Base-by-base conservation (phyloP, 257 asterid species). In the Salvia hispanica region DNA sequence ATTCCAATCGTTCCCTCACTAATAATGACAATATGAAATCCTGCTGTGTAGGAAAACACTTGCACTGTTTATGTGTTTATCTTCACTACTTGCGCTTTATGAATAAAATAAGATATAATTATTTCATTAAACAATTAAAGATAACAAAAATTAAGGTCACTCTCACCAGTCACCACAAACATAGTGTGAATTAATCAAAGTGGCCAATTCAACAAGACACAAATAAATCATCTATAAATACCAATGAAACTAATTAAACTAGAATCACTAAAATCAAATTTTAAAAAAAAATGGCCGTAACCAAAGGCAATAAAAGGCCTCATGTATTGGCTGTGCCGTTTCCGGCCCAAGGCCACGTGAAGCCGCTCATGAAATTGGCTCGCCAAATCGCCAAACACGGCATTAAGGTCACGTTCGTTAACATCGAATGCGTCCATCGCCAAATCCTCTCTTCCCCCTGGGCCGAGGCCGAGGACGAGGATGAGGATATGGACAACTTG, bases 291-390 rank as follows among this genome's bases (percentile, higher is more conserved):
- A 60, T 62, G 72, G 74, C 25, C 13, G 36, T 57, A 14, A 14
- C 18, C 2, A 43, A 66, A 46, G 37, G 14, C 67, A 66, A 64
- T 25, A 1, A 25, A 70, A 72, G 47, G 37, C 73, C 77, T 47
- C 81, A 80, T 44, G 80, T 78, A 9, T 6, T 85, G 43, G 88
- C 60, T 0, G 86, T 82, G 8, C 82, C 91, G 11, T 70, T 52
- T 69, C 91, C 86, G 2, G 82, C 73, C 31, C 91, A 82, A 66
- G 91, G 88, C 40, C 88, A 85, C 15, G 85, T 85, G 9, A 76
- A 50, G 70, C 86, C 91, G 6, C 80, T 85, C 74, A 46, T 82
- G 80, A 83, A 83, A 37, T 60, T 85, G 13, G 75, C 72, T 0
- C 74, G 59, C 34, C 61, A 67, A 62, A 51, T 85, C 36, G 85